Evolutionary conservation across 2,329 filamentous ascomycete genomes (phyloP).

Genomic region (Talaromyces funiculosus): DNA sequence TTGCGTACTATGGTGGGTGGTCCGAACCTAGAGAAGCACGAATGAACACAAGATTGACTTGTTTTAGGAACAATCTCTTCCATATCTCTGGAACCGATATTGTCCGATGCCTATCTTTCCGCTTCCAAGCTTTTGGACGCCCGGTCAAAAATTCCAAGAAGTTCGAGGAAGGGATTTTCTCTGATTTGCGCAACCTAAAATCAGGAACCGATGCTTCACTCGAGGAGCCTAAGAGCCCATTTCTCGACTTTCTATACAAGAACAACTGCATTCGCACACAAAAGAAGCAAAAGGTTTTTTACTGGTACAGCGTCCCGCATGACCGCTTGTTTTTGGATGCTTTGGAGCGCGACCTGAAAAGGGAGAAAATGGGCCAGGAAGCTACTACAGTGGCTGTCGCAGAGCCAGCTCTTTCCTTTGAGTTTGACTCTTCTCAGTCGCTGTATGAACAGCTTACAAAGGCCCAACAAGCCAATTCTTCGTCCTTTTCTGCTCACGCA

Average conservation of each 20-base stretch:
- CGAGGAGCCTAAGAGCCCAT: conserved; percentile 97
- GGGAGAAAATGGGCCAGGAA: conserved; percentile 99
- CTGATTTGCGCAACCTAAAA: conserved; percentile 94
- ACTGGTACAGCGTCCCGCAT: conserved; percentile 99
- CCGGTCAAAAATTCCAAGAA: conserved; percentile 99
- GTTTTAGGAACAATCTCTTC: conserved; percentile 85
- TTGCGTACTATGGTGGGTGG: conserved; percentile 77
- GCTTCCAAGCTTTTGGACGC: conserved; percentile 96
- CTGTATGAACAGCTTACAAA: conserved; percentile 99
- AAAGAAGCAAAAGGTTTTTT: conserved; percentile 99
- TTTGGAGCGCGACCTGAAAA: conserved; percentile 92
- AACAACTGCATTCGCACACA: conserved; percentile 99
- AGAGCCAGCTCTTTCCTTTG: conserved; percentile 95
- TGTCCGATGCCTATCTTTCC: conserved; percentile 93
- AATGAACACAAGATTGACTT: neutral
- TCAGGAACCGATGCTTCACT: conserved; percentile 96
- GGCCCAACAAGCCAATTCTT: conserved; percentile 96
- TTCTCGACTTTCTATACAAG: conserved; percentile 98
- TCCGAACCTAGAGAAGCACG: neutral
- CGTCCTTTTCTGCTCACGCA: conserved; percentile 81
- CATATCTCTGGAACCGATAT: conserved; percentile 99
- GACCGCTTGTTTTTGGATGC: conserved; percentile 96
- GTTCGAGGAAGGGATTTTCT: conserved; percentile 99
- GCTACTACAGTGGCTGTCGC: conserved; percentile 93
- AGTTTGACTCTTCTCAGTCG: conserved; percentile 98